Percentiles rank a stretch among this genome's conserved stretches.
These are phyloP conservation scores for Beverwykella pulmonaria DNA, from an alignment of 495 filamentous ascomycete genomes.

Conservation along the genomic window DNA sequence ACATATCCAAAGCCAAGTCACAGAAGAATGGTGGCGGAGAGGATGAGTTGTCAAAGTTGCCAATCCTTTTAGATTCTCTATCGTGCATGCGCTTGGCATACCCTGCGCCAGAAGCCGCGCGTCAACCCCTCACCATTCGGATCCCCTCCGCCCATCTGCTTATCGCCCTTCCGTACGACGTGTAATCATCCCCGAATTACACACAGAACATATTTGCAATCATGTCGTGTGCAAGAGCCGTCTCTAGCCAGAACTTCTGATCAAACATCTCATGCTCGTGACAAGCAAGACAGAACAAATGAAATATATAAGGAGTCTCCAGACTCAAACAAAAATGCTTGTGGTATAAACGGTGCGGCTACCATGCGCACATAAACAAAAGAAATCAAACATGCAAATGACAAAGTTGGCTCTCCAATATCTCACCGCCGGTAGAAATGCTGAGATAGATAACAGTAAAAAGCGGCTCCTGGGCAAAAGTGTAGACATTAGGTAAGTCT, in stretches of 20 bases:
- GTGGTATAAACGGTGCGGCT: constrained; percentile 30
- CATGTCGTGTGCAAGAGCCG: constrained; percentile 2
- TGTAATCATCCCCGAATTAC: neutral
- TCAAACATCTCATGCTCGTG: constrained; percentile 13
- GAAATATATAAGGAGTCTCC: constrained; percentile 21
- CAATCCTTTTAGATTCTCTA: constrained; percentile 12
- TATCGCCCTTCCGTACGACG: constrained; percentile 4
- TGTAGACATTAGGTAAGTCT: constrained; percentile 33
- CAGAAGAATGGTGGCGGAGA: neutral
- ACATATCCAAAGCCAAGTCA: neutral
- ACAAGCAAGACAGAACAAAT: constrained; percentile 17
- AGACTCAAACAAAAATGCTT: constrained; percentile 25
- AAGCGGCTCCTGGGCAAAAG: neutral
- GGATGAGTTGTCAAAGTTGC: constrained; percentile 2
- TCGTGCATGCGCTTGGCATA: neutral
- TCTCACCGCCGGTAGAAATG: constrained; percentile 18
- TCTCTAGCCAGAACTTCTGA: neutral
- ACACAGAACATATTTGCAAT: constrained; percentile 1
- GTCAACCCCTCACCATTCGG: neutral
- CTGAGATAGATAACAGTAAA: constrained; percentile 18
- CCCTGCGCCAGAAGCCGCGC: neutral
- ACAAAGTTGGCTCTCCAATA: neutral
- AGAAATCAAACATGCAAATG: constrained; percentile 17
- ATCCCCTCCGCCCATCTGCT: constrained; percentile 10
- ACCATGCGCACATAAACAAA: constrained; percentile 13